Base-by-base conservation (phyloP, 495 filamentous ascomycete species). In the Rostrohypoxylon terebratum region DNA sequence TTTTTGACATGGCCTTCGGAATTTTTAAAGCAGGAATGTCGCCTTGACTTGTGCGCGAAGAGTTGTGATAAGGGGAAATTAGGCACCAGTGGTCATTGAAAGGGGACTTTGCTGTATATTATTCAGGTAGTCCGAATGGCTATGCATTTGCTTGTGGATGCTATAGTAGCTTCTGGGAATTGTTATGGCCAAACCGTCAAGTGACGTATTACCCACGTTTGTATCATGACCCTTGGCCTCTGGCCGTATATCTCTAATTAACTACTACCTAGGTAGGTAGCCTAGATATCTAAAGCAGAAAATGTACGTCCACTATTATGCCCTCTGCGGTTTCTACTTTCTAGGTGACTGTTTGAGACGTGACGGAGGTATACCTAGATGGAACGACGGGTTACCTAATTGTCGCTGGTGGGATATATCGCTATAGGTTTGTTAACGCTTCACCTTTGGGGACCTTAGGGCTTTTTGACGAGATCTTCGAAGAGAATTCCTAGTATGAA, bases 101-200 rank as follows among this genome's bases (percentile, higher is more conserved):
- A 68, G 69, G 66, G 63, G 60, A 74, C 64, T 76, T 78, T 75
- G 74, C 76, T 78, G 76, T 78, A 78, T 67, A 78, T 77, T 78
- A 78, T 78, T 76, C 74, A 73, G 69, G 71, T 77, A 77, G 74
- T 76, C 74, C 69, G 53, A 78, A 74, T 63, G 71, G 50, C 66
- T 69, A 68, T 31, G 45, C 45, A 73, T 61, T 66, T 66, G 57
- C 62, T 66, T 67, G 72, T 71, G 70, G 74, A 69, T 50, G 55
- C 20, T 28, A 10, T 38, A n/a, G 18, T 31, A 31, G 25, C 55
- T 59, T 59, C 13, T 38, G 34, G 55, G 42, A 59, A 40, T 21
- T 59, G 34, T 59, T 14, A 38, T 42, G 36, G 18, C 38, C 10
- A 23, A 18, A 28, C 21, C 18, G 55, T 42, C 55, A n/a, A 42